Percentiles rank a stretch among this genome's conserved stretches.
Evolutionary conservation across 2,329 filamentous ascomycete genomes (phyloP).

Genomic region (Periconia macrospinosa): DNA sequence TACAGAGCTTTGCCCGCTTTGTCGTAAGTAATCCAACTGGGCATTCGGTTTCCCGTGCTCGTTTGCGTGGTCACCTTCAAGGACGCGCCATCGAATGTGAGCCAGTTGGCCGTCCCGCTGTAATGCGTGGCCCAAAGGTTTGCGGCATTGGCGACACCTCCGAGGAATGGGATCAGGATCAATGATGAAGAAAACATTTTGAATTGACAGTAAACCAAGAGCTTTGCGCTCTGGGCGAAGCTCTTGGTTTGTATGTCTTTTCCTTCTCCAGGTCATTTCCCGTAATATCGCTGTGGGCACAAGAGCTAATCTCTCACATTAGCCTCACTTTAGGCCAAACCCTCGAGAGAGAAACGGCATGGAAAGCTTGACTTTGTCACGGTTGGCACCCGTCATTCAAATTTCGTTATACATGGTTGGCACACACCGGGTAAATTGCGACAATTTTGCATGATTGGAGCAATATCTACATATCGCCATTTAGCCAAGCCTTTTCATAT

Average conservation of each 20-base stretch:
- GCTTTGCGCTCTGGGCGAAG: conserved; percentile 1
- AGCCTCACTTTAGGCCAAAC: neutral
- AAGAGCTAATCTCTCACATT: neutral
- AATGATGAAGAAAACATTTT: conserved; percentile 25
- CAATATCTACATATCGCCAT: conserved; percentile 6
- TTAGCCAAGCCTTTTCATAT: neutral
- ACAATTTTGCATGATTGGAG: conserved; percentile 2
- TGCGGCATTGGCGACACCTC: conserved; percentile 25
- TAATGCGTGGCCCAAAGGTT: conserved; percentile 36
- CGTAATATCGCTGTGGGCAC: conserved; percentile 5
- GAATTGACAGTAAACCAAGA: conserved; percentile 1
- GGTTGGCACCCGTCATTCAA: neutral
- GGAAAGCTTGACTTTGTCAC: neutral
- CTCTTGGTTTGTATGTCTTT: conserved; percentile 1
- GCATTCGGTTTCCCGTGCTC: conserved; percentile 25
- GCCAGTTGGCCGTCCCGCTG: conserved; percentile 30
- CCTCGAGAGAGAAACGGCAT: neutral
- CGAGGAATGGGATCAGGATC: conserved; percentile 29
- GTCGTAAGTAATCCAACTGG: conserved; percentile 38
- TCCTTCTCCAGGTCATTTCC: conserved; percentile 2
- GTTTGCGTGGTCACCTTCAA: conserved; percentile 23
- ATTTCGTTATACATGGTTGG: conserved; percentile 4
- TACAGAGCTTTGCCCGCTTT: conserved; percentile 26
- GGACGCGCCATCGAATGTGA: conserved; percentile 26
- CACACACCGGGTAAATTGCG: conserved; percentile 17